phyloP scores from a whole-genome alignment of 768 basidiomycete genomes.

The Mycena polygramma region DNA sequence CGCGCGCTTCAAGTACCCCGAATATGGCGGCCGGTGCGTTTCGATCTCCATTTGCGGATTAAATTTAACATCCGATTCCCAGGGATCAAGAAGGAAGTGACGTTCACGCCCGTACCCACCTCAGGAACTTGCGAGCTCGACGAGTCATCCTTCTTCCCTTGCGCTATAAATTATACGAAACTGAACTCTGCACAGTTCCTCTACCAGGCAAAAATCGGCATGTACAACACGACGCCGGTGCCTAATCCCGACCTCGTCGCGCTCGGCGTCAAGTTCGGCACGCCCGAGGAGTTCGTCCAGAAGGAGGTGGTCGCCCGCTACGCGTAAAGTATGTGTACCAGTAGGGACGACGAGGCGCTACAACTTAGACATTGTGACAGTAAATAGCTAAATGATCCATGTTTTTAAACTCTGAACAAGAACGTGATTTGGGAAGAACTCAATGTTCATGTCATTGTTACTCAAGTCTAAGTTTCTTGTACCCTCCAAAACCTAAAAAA shows the following conservation, averaged over 20 bases:
- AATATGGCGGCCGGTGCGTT: conserved; percentile 35
- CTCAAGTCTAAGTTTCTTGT: too few relatives aligned
- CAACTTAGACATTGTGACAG: too few relatives aligned
- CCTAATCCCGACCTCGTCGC: conserved; percentile 31
- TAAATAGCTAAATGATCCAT: too few relatives aligned
- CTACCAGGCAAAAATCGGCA: conserved; percentile 3
- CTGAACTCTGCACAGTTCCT: conserved; percentile 14
- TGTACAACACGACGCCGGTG: conserved; percentile 22
- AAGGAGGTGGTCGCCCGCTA: conserved; percentile 26
- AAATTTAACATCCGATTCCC: too few relatives aligned
- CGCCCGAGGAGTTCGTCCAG: conserved; percentile 34
- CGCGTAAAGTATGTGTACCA: not conserved
- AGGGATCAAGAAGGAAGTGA: conserved; percentile 31
- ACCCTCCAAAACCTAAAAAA: too few relatives aligned
- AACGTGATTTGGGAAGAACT: too few relatives aligned
- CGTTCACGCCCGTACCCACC: conserved; percentile 11
- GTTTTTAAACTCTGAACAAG: too few relatives aligned
- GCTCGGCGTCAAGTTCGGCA: conserved; percentile 36
- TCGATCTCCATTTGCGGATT: too few relatives aligned
- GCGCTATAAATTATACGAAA: not conserved
- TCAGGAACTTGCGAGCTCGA: conserved; percentile 24
- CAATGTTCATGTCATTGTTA: too few relatives aligned
- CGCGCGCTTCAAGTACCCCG: conserved; percentile 23
- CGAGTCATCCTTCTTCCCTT: conserved; percentile 3
- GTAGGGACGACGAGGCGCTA: too few relatives aligned